A percentile compares a stretch with the other conserved stretches of the same genome.
Conservation (phyloP, 139 green algal genomes). For the Chlamydomonas urium region DNA sequence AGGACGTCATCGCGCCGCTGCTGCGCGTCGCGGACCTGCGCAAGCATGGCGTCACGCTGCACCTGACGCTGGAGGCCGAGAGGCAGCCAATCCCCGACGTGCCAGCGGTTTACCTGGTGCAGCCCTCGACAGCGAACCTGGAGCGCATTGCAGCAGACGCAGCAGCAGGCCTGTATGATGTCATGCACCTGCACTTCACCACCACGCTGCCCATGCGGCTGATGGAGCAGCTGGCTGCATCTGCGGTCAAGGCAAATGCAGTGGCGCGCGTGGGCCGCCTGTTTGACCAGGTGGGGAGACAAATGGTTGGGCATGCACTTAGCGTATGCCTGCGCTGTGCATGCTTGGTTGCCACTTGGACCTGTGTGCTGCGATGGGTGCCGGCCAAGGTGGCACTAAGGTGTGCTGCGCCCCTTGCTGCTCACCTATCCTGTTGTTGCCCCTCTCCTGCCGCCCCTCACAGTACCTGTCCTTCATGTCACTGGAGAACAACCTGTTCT, state of each 20-base stretch:
- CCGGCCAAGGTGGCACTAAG: too few species aligned
- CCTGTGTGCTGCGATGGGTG: too few species aligned
- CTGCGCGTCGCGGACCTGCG: conserved; percentile 86
- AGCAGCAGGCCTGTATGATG: conserved; percentile 78
- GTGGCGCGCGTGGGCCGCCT: conserved; percentile 21
- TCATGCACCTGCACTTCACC: conserved; percentile 91
- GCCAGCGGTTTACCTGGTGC: conserved; percentile 95
- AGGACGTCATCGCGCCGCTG: conserved; percentile 91
- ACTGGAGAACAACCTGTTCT: conserved; percentile 87
- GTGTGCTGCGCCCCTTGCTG: too few species aligned
- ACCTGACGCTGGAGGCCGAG: conserved; percentile 82
- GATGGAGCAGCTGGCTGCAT: conserved; percentile 78
- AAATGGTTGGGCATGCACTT: too few species aligned
- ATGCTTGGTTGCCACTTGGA: too few species aligned
- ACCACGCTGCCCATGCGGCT: conserved; percentile 60
- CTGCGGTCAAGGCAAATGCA: conserved; percentile 51
- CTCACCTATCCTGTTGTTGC: too few species aligned
- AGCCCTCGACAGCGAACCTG: conserved; percentile 63
- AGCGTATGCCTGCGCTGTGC: too few species aligned
- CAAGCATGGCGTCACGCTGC: conserved; percentile 90
- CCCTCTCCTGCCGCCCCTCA: too few species aligned
- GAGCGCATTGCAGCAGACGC: conserved; percentile 72
- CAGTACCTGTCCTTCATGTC: conserved; percentile 89
- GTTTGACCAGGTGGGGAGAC: too few species aligned
- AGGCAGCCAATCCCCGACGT: conserved; percentile 92